Evolutionary conservation across 2,329 filamentous ascomycete species (phyloP).

Genomic region (Ophiocordyceps camponoti-leonardi): DNA sequence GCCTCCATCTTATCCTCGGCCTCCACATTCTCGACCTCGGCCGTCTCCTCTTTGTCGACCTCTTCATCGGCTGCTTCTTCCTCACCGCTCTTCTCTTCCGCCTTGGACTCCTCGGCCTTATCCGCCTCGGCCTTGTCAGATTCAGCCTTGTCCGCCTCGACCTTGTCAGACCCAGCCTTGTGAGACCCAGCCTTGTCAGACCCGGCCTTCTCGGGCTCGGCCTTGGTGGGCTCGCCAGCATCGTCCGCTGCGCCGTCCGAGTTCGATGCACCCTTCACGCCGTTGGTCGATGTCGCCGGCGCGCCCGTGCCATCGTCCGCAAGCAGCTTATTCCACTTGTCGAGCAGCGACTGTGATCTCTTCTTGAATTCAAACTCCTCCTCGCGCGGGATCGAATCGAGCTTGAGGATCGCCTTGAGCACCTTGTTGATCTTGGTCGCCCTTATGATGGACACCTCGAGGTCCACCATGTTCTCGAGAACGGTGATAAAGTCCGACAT

Average conservation of each 20-base stretch:
- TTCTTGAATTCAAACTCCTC: slow-evolving; percentile 80
- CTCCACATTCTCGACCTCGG: not conserved
- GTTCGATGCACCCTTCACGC: slow-evolving; percentile 27
- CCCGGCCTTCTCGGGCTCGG: too few species aligned
- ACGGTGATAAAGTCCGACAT: slow-evolving; percentile 68
- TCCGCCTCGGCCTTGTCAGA: not conserved
- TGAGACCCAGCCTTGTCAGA: too few species aligned
- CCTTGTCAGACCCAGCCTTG: slow-evolving; percentile 7
- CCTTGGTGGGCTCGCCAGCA: slow-evolving; percentile 19
- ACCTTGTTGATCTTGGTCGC: slow-evolving; percentile 98
- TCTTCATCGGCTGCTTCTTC: not conserved
- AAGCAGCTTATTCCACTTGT: slow-evolving; percentile 79
- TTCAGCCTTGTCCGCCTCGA: not conserved
- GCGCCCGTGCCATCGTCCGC: slow-evolving; percentile 32
- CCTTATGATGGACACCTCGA: slow-evolving; percentile 80
- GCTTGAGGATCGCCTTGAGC: slow-evolving; percentile 81
- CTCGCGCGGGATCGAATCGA: slow-evolving; percentile 71
- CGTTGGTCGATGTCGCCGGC: slow-evolving; percentile 22
- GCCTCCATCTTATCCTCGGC: not conserved
- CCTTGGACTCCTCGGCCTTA: too few species aligned
- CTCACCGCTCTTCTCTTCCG: not conserved
- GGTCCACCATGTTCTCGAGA: slow-evolving; percentile 61
- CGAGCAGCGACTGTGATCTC: slow-evolving; percentile 62
- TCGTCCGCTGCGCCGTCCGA: slow-evolving; percentile 22
- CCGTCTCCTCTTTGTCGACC: not conserved